Conservation (phyloP, 2,329 filamentous ascomycete species). For the Penicillium occitanis region DNA sequence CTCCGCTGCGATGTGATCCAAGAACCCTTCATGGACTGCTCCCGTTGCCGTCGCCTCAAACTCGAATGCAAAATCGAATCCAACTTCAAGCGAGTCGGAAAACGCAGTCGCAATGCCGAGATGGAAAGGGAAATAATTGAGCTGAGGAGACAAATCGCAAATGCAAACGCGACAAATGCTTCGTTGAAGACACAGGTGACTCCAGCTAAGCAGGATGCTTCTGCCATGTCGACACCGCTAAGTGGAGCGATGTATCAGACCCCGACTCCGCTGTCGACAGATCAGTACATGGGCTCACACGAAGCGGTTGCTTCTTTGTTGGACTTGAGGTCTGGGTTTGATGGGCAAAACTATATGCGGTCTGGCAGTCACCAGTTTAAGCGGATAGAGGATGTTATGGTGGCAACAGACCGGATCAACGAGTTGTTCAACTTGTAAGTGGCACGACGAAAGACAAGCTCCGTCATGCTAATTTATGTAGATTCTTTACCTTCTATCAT, state of each 20-base stretch:
- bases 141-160: constrained; percentile 50
- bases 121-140: constrained; percentile 61
- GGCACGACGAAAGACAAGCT: not conserved
- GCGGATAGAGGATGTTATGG: constrained; percentile 53
- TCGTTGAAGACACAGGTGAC: constrained; percentile 24
- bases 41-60: constrained; percentile 61
- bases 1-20: constrained; percentile 67
- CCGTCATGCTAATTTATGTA: constrained; percentile 33
- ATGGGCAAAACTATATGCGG: constrained; percentile 44
- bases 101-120: constrained; percentile 64
- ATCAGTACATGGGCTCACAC: constrained; percentile 49
- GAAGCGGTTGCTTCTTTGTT: constrained; percentile 53
- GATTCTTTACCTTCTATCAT: constrained; percentile 65
- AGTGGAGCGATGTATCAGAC: constrained; percentile 37
- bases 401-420: constrained; percentile 44
- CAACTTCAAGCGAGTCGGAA: constrained; percentile 67
- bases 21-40: constrained; percentile 62
- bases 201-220: constrained; percentile 33
- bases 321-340: constrained; percentile 50
- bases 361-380: constrained; percentile 52
- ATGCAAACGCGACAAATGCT: constrained; percentile 27
- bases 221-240: constrained; percentile 33
- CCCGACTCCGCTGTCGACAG: constrained; percentile 38
- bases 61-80: constrained; percentile 67
- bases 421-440: constrained; percentile 49